Conservation (phyloP, 2,329 filamentous ascomycete genomes). For the Clonostachys rosea region DNA sequence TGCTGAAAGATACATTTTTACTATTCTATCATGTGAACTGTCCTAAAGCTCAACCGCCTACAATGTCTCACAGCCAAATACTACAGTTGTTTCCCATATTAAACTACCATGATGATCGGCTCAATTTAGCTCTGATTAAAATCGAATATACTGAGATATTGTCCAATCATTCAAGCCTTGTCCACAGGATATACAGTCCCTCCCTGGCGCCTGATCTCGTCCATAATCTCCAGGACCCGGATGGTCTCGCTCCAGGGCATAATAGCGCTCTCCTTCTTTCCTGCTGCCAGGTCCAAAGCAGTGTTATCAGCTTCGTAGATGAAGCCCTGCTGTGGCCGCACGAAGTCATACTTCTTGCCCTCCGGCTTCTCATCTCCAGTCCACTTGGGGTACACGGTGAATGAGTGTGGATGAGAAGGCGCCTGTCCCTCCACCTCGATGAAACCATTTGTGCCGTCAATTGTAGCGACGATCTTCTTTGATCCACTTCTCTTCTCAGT, state of each 20-base stretch:
- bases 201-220: slow-evolving; percentile 32
- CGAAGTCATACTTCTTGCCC: slow-evolving; percentile 26
- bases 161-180: neutral
- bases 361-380: slow-evolving; percentile 12
- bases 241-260: slow-evolving; percentile 42
- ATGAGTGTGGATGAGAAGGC: slow-evolving; percentile 23
- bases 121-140: no score
- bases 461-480: slow-evolving; percentile 22
- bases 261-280: slow-evolving; percentile 25
- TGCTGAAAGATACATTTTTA: no score
- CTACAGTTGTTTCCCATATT: no score
- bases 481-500: neutral
- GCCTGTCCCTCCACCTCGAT: slow-evolving; percentile 27
- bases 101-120: no score
- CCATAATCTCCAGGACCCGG: slow-evolving; percentile 38
- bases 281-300: slow-evolving; percentile 30
- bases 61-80: no score
- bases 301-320: slow-evolving; percentile 39
- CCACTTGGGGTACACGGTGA: slow-evolving; percentile 17
- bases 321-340: slow-evolving; percentile 25
- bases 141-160: no score
- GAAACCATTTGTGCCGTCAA: slow-evolving; percentile 31
- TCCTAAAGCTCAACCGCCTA: no score
- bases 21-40: no score
- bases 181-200: slow-evolving; percentile 20